Evolutionary conservation across 2,329 filamentous ascomycete genomes (phyloP).

Genomic region (Fusarium sp.): DNA sequence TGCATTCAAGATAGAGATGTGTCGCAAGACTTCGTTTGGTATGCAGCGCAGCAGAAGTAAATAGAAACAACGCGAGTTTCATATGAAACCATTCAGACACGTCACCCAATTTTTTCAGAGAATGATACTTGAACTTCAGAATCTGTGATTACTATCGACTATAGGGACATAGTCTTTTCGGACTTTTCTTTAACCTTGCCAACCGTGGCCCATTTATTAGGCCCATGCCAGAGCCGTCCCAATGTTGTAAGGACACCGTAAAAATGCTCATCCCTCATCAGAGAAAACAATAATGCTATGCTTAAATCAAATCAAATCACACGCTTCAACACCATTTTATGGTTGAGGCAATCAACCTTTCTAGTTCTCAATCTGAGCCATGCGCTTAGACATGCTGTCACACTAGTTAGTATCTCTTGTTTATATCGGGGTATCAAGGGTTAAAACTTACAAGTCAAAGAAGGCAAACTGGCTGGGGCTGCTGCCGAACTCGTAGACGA

Average conservation of each 20-base stretch:
- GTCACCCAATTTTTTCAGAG: background rate
- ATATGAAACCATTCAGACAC: background rate
- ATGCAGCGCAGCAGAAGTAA: background rate
- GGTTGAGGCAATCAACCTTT: slow-evolving; percentile 25
- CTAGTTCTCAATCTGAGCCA: slow-evolving; percentile 61
- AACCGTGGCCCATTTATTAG: slow-evolving; percentile 39
- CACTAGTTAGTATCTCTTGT: slow-evolving; percentile 50
- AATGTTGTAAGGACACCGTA: slow-evolving; percentile 48
- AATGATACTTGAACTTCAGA: slow-evolving; percentile 33
- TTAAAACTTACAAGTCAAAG: slow-evolving; percentile 90
- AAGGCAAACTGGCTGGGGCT: slow-evolving; percentile 96
- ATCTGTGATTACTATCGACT: slow-evolving; percentile 46
- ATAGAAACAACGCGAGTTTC: slow-evolving; percentile 16
- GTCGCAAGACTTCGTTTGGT: slow-evolving; percentile 6
- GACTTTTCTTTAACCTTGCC: slow-evolving; percentile 50
- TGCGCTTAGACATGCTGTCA: slow-evolving; percentile 74
- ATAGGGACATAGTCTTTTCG: slow-evolving; percentile 45
- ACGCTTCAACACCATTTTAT: slow-evolving; percentile 41
- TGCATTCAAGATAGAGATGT: slow-evolving; percentile 3
- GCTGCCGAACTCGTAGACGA: slow-evolving; percentile 96
- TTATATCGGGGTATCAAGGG: background rate
- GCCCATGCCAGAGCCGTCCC: slow-evolving; percentile 46
- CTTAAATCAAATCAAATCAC: slow-evolving; percentile 42
- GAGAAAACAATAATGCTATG: slow-evolving; percentile 47
- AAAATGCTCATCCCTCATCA: slow-evolving; percentile 47